Base-by-base conservation (phyloP, 108 stramenopile species). In the Cyclotella choctawhatcheeana region DNA sequence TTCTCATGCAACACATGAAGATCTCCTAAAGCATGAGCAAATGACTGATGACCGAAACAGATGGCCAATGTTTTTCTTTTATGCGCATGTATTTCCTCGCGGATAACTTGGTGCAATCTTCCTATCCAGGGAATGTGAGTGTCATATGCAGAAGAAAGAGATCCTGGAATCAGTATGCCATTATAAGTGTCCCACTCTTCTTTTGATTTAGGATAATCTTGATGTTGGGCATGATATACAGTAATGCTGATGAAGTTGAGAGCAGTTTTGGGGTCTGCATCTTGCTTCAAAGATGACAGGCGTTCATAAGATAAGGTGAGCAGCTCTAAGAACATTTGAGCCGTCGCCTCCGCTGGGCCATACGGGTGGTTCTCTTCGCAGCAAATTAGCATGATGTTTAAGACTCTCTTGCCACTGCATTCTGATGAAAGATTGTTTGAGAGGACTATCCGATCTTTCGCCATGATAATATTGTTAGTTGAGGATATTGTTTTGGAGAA, bases 1-100 rank as follows among this genome's bases (percentile, higher is more conserved):
- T 32, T 53, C n/a, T 5, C 13, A 35, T 53, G 43, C 55, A 10
- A 30, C 40, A 4, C n/a, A n/a, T n/a, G n/a, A n/a, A n/a, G n/a
- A n/a, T 17, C 37, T 10, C 50, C 62, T 33, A 90, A 89, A 18
- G 93, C 79, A 73, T 94, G 93, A 7, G 93, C 89, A 31, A 86
- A 82, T 14, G 86, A 32, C 58, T 94, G 93, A 81, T 92, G 93
- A 22, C 93, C 93, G 71, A 94, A 94, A 62, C 93, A 94, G 32
- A 94, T 64, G 3, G 82, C 93, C 64, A 94, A 44, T 0, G 90
- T 89, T 31, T 68, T 81, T 21, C 82, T 59, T 20, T 73, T 61
- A 12, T 82, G 75, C 4, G 31, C 56, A n/a, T 87, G 80, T 62
- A 94, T 54, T 34, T 84, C 82, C 20, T 68, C 70, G 52, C 81